phyloP scores from a whole-genome alignment of 2,329 filamentous ascomycete species.

The Pseudogymnoascus sp. region DNA sequence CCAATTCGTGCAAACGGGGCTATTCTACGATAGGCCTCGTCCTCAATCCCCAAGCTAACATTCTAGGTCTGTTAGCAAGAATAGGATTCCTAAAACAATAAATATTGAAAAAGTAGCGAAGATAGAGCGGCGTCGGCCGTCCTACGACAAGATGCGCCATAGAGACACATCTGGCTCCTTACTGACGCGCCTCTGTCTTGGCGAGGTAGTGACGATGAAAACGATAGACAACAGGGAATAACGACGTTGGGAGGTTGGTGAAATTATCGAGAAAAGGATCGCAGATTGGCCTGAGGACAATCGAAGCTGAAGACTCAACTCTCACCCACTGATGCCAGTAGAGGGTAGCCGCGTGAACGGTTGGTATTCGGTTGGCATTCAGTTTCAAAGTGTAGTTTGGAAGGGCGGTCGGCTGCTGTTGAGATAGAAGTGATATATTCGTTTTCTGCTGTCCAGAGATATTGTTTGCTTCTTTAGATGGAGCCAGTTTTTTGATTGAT shows the following conservation, averaged over 20 bases:
- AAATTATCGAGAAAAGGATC: background rate
- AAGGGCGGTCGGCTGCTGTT: background rate
- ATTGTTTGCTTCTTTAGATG: background rate
- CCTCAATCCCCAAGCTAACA: background rate
- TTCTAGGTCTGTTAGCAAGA: background rate
- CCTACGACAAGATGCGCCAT: background rate
- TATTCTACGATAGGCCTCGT: background rate
- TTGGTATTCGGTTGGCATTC: background rate
- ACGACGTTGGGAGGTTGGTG: background rate
- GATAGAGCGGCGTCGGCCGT: background rate
- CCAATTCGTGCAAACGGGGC: background rate
- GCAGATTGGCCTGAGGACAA: background rate
- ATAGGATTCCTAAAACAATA: background rate
- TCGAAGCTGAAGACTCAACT: background rate
- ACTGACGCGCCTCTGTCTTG: too few relatives aligned
- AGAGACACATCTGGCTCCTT: background rate
- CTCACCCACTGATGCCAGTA: background rate
- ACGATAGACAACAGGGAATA: background rate
- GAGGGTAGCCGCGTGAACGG: background rate
- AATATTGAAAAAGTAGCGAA: too few relatives aligned
- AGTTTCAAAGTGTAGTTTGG: background rate
- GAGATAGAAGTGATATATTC: background rate
- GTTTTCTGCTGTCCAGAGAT: background rate
- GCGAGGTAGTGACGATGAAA: too few relatives aligned
- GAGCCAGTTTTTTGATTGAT: background rate